A percentile compares a stretch with the other conserved stretches of the same genome.
phyloP scores from a whole-genome alignment of 2,329 filamentous ascomycete species.

The Xylariaceae sp. region DNA sequence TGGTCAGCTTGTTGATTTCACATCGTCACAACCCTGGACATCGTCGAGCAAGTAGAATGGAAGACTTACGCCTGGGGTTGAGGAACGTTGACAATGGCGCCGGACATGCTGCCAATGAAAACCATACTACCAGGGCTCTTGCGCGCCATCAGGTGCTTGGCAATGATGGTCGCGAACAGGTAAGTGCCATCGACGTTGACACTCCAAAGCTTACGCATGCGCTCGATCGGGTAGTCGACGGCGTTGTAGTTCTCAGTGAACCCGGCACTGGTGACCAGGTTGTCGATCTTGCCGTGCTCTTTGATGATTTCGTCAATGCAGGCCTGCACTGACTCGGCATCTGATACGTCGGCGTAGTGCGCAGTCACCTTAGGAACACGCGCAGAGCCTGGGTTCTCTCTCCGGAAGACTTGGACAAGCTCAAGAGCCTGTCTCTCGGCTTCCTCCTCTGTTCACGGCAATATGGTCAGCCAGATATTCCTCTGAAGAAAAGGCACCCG shows the following conservation, averaged over 20 bases:
- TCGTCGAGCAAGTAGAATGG: neutral
- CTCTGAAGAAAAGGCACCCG: neutral
- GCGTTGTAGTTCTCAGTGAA: conserved; percentile 97
- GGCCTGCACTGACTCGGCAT: conserved; percentile 71
- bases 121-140: conserved; percentile 81
- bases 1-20: conserved; percentile 13
- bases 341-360: conserved; percentile 84
- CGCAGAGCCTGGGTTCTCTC: conserved; percentile 71
- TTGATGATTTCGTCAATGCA: conserved; percentile 69
- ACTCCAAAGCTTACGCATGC: conserved; percentile 88
- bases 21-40: neutral
- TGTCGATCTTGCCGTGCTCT: conserved; percentile 79
- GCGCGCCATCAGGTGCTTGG: conserved; percentile 83
- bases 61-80: conserved; percentile 73
- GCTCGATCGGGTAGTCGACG: conserved; percentile 84
- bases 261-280: conserved; percentile 91
- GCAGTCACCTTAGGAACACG: conserved; percentile 81
- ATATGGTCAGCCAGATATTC: conserved; percentile 15
- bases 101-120: conserved; percentile 94
- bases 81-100: conserved; percentile 89
- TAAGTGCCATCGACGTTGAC: conserved; percentile 94
- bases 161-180: conserved; percentile 79
- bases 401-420: conserved; percentile 72
- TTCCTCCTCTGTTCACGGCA: conserved; percentile 64
- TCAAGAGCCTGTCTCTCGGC: conserved; percentile 72